Conservation (phyloP, 495 filamentous ascomycete genomes). For the Talaromyces stipitatus region DNA sequence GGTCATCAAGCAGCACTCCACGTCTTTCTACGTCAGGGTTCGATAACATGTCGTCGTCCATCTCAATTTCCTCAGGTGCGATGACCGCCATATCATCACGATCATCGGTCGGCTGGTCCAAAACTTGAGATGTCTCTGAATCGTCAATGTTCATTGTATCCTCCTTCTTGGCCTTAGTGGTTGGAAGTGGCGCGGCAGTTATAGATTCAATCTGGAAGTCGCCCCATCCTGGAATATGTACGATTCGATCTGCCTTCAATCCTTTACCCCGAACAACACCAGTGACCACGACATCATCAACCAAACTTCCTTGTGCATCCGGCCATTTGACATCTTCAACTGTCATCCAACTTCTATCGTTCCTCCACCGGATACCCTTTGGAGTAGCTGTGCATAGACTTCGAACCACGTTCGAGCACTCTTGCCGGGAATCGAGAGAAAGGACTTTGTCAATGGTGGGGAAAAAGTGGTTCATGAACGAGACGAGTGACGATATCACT, state of each 20-base stretch:
- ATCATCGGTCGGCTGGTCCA: slow-evolving; percentile 65
- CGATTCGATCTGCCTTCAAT: slow-evolving; percentile 79
- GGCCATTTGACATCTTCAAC: slow-evolving; percentile 74
- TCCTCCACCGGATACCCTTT: slow-evolving; percentile 89
- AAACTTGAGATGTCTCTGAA: slow-evolving; percentile 37
- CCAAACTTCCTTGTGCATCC: slow-evolving; percentile 34
- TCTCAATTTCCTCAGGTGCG: slow-evolving; percentile 75
- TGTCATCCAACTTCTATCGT: slow-evolving; percentile 90
- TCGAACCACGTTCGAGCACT: slow-evolving; percentile 81
- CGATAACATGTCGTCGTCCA: slow-evolving; percentile 56
- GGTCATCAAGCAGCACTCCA: slow-evolving; percentile 89
- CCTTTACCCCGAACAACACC: slow-evolving; percentile 82
- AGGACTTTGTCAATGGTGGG: slow-evolving; percentile 80
- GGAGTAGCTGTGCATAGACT: slow-evolving; percentile 84
- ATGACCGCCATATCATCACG: slow-evolving; percentile 76
- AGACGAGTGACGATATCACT: slow-evolving; percentile 71
- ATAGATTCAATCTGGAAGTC: slow-evolving; percentile 92
- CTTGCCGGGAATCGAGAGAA: slow-evolving; percentile 76
- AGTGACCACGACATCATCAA: slow-evolving; percentile 61
- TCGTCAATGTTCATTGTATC: slow-evolving; percentile 66
- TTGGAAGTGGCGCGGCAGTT: slow-evolving; percentile 55
- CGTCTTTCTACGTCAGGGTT: slow-evolving; percentile 51
- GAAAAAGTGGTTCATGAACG: slow-evolving; percentile 90
- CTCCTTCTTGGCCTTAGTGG: slow-evolving; percentile 45
- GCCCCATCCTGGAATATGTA: slow-evolving; percentile 91